Base-by-base conservation (phyloP, 768 basidiomycete genomes). In the Boletus bicolor region DNA sequence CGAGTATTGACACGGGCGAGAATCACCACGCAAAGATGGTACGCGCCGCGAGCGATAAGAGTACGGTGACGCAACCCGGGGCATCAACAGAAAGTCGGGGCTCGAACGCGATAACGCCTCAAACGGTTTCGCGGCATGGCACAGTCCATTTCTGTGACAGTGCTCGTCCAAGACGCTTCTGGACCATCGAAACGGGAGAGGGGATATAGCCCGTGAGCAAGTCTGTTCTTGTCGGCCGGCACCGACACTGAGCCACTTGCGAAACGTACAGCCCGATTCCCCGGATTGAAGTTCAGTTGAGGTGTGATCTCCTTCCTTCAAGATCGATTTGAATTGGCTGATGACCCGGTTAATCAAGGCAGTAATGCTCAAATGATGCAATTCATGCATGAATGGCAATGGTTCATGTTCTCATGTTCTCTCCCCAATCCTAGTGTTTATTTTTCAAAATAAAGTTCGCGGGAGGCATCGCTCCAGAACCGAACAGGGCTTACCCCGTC, bases 261-360 rank as follows among this genome's bases (percentile, higher is more conserved):
- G 94, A 93, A 73, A 79, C 73, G 2, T 94, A 84, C 69, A 94
- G 94, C 0, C 62, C 77, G 35, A 95, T 97, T 54, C 91, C 92
- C 7, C 90, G 82, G 3, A 70, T 96, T 19, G 76, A 78, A 26
- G 83, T 93, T 85, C 85, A 26, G 53, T 81, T 77, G 6, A 76
- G 92, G 75, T 77, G 72, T 53, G 82, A 63, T 11, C 6, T 28
- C 12, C 5, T 37, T 17, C 15, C 21, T 37, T 37, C 8, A 8
- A 15, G 34, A 4, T 37, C 2, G 21, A 26, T 39, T 44, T 6
- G 17, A 8, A 7, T 17, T 21, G n/a, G 43, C 42, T 49, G 30
- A 55, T 45, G 7, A 32, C 0, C 6, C 24, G 21, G n/a, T 8
- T 35, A 10, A 19, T 58, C 35, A 42, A 82, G 82, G 51, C 74